Percentiles rank a stretch among this genome's conserved stretches.
Conservation (phyloP, 768 basidiomycete genomes). For the Suillus tomentosus region DNA sequence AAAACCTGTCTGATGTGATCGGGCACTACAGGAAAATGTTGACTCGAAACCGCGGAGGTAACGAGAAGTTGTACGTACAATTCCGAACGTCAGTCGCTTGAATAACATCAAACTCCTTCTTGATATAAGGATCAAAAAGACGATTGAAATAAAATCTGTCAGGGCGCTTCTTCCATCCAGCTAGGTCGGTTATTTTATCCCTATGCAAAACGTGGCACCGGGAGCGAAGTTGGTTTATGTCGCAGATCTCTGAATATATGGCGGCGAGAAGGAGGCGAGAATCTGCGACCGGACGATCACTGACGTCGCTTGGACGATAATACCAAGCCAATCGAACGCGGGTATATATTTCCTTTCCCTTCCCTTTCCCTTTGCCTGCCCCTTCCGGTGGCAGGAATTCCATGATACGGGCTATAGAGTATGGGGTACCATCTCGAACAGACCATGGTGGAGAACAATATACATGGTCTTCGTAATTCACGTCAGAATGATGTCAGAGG, state of each 20-base stretch:
- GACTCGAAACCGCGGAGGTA: slow-evolving; percentile 21
- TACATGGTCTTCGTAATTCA: slow-evolving; percentile 80
- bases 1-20: slow-evolving; percentile 78
- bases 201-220: slow-evolving; percentile 94
- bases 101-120: slow-evolving; percentile 97
- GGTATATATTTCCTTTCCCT: slow-evolving; percentile 68
- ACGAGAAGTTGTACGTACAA: slow-evolving; percentile 52
- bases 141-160: slow-evolving; percentile 97
- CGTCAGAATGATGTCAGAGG: slow-evolving; percentile 20
- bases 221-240: slow-evolving; percentile 89
- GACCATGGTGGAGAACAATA: slow-evolving; percentile 95
- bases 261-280: slow-evolving; percentile 91
- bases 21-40: slow-evolving; percentile 58
- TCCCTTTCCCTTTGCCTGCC: slow-evolving; percentile 62
- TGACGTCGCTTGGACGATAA: slow-evolving; percentile 95
- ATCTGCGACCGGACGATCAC: slow-evolving; percentile 88
- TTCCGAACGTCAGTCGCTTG: slow-evolving; percentile 85
- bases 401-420: slow-evolving; percentile 95
- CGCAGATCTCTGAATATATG: slow-evolving; percentile 95
- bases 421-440: slow-evolving; percentile 91
- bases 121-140: slow-evolving; percentile 96
- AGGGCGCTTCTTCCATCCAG: slow-evolving; percentile 90
- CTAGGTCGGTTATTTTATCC: slow-evolving; percentile 92
- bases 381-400: slow-evolving; percentile 88
- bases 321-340: slow-evolving; percentile 94